phyloP scores from a whole-genome alignment of 1,284 basidiomycete genomes.

The Spongiforma sp. region DNA sequence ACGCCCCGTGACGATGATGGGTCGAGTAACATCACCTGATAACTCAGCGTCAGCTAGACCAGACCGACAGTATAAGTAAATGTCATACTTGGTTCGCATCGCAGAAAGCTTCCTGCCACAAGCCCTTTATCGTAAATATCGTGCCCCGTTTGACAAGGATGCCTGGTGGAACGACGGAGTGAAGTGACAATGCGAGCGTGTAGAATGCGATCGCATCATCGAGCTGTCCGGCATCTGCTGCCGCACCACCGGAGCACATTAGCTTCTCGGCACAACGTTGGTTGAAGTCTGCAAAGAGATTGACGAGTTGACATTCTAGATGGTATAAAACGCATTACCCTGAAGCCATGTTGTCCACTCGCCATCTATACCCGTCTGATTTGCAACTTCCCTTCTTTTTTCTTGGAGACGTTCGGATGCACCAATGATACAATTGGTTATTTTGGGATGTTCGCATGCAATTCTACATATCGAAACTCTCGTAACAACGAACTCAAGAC shows the following conservation, averaged over 20 bases:
- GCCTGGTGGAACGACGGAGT: neutral
- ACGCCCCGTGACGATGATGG: neutral
- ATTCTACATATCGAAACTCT: constrained; percentile 1
- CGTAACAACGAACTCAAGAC: neutral
- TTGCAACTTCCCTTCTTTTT: neutral
- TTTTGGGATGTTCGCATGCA: constrained; percentile 9
- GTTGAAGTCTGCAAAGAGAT: neutral
- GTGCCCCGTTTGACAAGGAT: constrained; percentile 13
- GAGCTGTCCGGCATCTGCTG: neutral
- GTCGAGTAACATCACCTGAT: neutral
- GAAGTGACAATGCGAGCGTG: constrained; percentile 1
- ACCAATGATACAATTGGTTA: neutral
- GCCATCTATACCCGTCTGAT: neutral
- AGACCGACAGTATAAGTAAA: neutral
- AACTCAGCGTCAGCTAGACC: neutral
- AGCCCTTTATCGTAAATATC: neutral
- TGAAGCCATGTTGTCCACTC: constrained; percentile 1
- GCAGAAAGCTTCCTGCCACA: constrained; percentile 10
- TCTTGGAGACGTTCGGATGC: constrained; percentile 6
- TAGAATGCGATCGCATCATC: constrained; percentile 8
- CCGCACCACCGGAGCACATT: neutral
- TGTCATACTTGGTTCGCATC: too few relatives aligned
- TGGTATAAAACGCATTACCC: neutral
- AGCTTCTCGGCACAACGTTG: neutral
- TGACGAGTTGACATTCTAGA: neutral